Evolutionary conservation across 2,329 filamentous ascomycete genomes (phyloP), one percentile per base, ranked within the genome.

Genomic region (Simplicillium aogashimaense): DNA sequence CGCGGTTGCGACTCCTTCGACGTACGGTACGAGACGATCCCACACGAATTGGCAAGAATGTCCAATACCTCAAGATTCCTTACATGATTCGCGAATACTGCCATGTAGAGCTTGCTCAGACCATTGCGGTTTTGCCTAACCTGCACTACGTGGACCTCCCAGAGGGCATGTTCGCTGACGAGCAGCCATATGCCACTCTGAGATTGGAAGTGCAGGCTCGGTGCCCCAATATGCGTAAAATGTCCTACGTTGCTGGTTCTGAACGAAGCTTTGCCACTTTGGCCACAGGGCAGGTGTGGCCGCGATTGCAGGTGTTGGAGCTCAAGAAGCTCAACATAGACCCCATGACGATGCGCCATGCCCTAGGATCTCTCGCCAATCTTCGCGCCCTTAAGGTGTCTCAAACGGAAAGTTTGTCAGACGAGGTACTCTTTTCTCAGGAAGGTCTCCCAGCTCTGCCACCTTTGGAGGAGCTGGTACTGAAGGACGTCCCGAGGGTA

Each of bases 71-170:
- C 53, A 94, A 95, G 67, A 80, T 87, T 43, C 87, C 90, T 7
- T 95, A 95, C 61, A 95, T 95, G 90, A 82, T 90, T 40, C 80
- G 90, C 43, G 87, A 95, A 65, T 85, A 85, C 2, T 84, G 76
- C 57, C 87, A 92, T 57, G 75, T 84, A 40, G 85, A 90, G 47
- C 74, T 95, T 37, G 89, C 90, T 9, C 79, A 88, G 38, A 86
- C 85, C 18, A 83, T 95, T 36, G 86, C 87, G 30, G 84, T 89
- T 17, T 72, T 90, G 34, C 86, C 87, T 25, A 88, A 90, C 53
- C 68, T 97, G 35, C 82, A 78, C 57, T 95, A 92, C 58, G 82
- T 95, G 49, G 90, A 97, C 60, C 72, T 97, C 7, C 90, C 90
- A 4, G 84, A 92, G 48, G 89, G 87, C 37, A 77, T 95, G 58